These are phyloP conservation scores for Penicillium concentricum DNA, from an alignment of 2,329 filamentous ascomycete genomes.

Conservation along the genomic window DNA sequence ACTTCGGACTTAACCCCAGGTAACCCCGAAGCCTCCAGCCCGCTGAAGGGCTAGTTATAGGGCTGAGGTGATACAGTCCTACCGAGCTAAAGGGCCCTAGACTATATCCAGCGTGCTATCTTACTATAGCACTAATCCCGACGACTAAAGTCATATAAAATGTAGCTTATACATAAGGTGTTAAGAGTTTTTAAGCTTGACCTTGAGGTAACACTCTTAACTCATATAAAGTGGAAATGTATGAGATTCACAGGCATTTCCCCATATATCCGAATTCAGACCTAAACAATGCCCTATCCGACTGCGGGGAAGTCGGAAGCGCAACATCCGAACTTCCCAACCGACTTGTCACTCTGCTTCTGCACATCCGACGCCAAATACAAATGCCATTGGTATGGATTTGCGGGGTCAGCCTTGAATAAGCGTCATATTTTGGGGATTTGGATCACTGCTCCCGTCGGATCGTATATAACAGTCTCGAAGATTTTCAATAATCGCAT, in stretches of 20 bases:
- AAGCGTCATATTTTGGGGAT: slow-evolving; percentile 18
- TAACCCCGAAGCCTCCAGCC: background rate
- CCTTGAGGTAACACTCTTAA: too few relatives aligned
- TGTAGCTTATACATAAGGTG: background rate
- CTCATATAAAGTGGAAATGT: too few relatives aligned
- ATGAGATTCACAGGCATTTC: too few relatives aligned
- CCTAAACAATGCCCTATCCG: too few relatives aligned
- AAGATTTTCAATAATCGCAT: background rate
- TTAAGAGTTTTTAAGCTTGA: too few relatives aligned
- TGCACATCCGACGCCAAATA: slow-evolving; percentile 6
- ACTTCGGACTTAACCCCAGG: background rate
- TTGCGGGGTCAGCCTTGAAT: slow-evolving; percentile 25
- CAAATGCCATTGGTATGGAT: slow-evolving; percentile 9
- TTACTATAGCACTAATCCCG: background rate
- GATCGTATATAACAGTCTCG: slow-evolving; percentile 15
- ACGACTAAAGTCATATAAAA: too few relatives aligned
- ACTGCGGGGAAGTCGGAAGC: slow-evolving; percentile 24
- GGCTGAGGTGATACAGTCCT: background rate
- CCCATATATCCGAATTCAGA: too few relatives aligned
- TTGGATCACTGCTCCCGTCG: slow-evolving; percentile 11
- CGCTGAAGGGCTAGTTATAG: background rate
- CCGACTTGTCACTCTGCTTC: slow-evolving; percentile 1
- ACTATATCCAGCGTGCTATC: background rate
- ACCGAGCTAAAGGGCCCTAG: background rate
- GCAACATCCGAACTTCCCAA: slow-evolving; percentile 2